Percentiles rank a stretch among this genome's conserved stretches.
Evolutionary conservation across 192 early-diverging fungal genomes (phyloP).

Genomic region (Coemansia sp.): DNA sequence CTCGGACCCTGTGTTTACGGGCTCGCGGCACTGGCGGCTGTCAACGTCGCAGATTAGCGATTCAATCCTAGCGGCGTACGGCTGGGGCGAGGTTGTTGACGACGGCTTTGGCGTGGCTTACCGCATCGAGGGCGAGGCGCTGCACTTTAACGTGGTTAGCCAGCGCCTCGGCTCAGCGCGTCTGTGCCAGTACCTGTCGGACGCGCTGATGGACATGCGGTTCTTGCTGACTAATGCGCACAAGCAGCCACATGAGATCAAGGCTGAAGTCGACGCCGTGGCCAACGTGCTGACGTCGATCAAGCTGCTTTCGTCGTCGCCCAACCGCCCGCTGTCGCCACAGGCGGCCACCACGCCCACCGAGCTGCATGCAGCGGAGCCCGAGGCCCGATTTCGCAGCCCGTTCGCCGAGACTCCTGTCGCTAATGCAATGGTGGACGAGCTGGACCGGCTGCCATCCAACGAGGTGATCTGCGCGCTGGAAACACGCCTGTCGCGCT

Average conservation of each 20-base stretch:
- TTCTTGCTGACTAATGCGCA: slow-evolving; percentile 47
- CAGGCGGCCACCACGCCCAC: background rate
- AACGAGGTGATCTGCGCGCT: slow-evolving; percentile 49
- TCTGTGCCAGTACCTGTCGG: slow-evolving; percentile 57
- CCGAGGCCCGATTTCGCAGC: slow-evolving; percentile 20
- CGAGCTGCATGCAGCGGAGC: background rate
- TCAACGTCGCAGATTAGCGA: slow-evolving; percentile 61
- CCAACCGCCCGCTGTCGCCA: slow-evolving; percentile 14
- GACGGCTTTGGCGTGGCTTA: slow-evolving; percentile 58
- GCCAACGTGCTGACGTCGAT: slow-evolving; percentile 44
- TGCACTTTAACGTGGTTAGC: slow-evolving; percentile 53
- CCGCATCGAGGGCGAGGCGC: slow-evolving; percentile 45
- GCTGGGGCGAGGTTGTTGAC: slow-evolving; percentile 59
- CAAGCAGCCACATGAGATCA: slow-evolving; percentile 51
- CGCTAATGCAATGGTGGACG: slow-evolving; percentile 31
- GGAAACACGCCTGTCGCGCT: slow-evolving; percentile 47
- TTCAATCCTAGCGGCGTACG: slow-evolving; percentile 52
- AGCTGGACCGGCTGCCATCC: slow-evolving; percentile 45
- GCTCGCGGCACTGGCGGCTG: slow-evolving; percentile 60
- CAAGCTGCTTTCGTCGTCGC: slow-evolving; percentile 44
- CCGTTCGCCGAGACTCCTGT: slow-evolving; percentile 8
- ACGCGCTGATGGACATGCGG: slow-evolving; percentile 70
- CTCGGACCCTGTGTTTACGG: slow-evolving; percentile 55
- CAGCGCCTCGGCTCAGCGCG: slow-evolving; percentile 47
- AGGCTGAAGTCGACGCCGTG: slow-evolving; percentile 48